phyloP scores from a whole-genome alignment of 1,139 yeast genomes.

The Saccharomyces hybrid region DNA sequence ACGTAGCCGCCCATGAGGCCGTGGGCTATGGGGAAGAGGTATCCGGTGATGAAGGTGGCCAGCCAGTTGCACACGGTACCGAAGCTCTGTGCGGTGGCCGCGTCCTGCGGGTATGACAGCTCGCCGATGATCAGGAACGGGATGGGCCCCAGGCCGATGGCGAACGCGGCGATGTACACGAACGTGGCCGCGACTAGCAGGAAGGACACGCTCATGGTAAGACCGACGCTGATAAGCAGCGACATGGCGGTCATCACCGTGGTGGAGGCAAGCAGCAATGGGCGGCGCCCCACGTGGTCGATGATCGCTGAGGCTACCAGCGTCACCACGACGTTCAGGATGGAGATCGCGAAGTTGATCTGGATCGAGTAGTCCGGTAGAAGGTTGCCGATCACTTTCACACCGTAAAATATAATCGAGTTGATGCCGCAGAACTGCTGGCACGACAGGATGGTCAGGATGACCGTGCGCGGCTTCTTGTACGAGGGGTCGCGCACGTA shows the following conservation, averaged over 20 bases:
- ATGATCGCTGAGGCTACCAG: conserved; percentile 62
- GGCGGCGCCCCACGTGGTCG: conserved; percentile 69
- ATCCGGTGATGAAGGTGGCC: conserved; percentile 78
- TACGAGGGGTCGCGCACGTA: conserved; percentile 51
- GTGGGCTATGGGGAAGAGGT: conserved; percentile 66
- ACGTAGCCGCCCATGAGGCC: conserved; percentile 64
- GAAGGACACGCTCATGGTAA: conserved; percentile 41
- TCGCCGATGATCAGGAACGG: conserved; percentile 89
- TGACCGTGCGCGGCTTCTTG: conserved; percentile 52
- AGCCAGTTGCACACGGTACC: conserved; percentile 90
- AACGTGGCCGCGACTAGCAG: conserved; percentile 62
- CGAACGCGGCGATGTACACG: conserved; percentile 73
- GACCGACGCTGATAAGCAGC: conserved; percentile 58
- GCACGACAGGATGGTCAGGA: conserved; percentile 68
- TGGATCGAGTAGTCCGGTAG: conserved; percentile 57
- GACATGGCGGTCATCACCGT: conserved; percentile 64
- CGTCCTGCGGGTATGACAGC: conserved; percentile 70
- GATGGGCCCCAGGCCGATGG: conserved; percentile 88
- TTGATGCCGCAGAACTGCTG: conserved; percentile 94
- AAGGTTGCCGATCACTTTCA: conserved; percentile 59
- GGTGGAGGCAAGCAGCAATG: conserved; percentile 58
- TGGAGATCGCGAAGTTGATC: conserved; percentile 67
- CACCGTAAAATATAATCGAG: conserved; percentile 87
- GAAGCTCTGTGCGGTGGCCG: conserved; percentile 83
- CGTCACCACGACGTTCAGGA: conserved; percentile 66